Base-by-base conservation (phyloP, 352 stramenopile species). In the Globisporangium ultimum region DNA sequence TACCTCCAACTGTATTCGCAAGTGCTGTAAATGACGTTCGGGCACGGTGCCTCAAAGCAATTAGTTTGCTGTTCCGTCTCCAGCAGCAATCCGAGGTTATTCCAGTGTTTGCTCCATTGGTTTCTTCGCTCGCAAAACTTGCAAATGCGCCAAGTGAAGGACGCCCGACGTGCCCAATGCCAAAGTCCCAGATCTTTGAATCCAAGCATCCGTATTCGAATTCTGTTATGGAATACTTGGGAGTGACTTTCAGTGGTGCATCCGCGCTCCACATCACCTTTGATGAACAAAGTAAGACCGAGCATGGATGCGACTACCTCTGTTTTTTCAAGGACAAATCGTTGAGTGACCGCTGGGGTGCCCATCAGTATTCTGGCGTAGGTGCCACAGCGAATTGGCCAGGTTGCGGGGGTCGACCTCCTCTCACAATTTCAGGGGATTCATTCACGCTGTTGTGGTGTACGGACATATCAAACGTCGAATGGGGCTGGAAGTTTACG, bases 401-500 rank as follows among this genome's bases (percentile, higher is more conserved):
- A 4, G 89, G 91, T 5, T 53, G 69, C 13, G 71, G 68, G 13
- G 84, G 78, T 20, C 64, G 74, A 38, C 63, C 80, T 17, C 71
- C 82, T 6, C 78, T 97, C 17, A 66, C 93, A 2, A 93, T 97
- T 40, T 63, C 74, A 7, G 69, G 73, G 0, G 81, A 89, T 32
- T 88, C 82, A 7, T 97, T 96, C 51, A 88, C 73, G 20, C 54
- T 97, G 17, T 63, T 95, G 18, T 97, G 93, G 83, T 77, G 67
- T 50, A 93, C 87, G 0, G 90, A 97, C 66, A 71, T 70, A 0
- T 88, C 81, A 9, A 97, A 96, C 61, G 86, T 92, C 24, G 89
- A 96, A 22, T 97, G 90, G 90, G 87, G 87, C 0, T 94, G 84
- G 75, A 85, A 89, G 48, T 92, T 95, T 47, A 88, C 72, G 9